Percentiles rank a stretch among this genome's conserved stretches.
These are phyloP conservation scores for Cadophora malorum DNA, from an alignment of 2,329 filamentous ascomycete genomes.

Conservation along the genomic window DNA sequence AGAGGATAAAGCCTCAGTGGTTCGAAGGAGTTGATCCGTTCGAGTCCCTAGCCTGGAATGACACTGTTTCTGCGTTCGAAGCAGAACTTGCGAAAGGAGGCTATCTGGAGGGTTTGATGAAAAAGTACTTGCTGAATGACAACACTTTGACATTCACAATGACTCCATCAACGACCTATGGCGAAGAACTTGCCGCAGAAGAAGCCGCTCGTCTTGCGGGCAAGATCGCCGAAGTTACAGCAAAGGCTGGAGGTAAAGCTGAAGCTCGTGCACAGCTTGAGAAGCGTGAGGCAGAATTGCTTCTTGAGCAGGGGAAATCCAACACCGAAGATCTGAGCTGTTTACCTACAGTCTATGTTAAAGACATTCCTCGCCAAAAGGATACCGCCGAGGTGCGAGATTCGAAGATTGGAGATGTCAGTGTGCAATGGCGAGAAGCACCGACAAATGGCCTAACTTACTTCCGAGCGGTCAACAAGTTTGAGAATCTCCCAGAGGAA, in stretches of 20 bases:
- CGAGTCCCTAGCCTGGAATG: constrained; percentile 89
- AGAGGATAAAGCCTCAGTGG: constrained; percentile 89
- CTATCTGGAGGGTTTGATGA: constrained; percentile 83
- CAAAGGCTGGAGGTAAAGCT: constrained; percentile 72
- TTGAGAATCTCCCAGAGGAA: constrained; percentile 83
- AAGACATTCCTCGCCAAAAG: constrained; percentile 83
- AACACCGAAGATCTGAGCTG: constrained; percentile 86
- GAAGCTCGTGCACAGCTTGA: constrained; percentile 76
- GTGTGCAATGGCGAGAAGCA: constrained; percentile 88
- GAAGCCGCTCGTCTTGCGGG: constrained; percentile 75
- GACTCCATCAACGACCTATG: constrained; percentile 80
- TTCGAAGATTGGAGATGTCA: constrained; percentile 67
- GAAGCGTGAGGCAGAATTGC: constrained; percentile 78
- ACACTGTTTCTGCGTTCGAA: constrained; percentile 85
- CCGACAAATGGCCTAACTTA: constrained; percentile 96
- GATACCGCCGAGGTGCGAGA: constrained; percentile 67
- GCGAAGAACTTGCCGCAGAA: constrained; percentile 74
- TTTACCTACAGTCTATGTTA: constrained; percentile 85
- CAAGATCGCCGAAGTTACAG: constrained; percentile 75
- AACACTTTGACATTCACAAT: constrained; percentile 92
- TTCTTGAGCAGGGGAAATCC: constrained; percentile 83
- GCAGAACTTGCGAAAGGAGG: constrained; percentile 73
- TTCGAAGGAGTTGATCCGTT: constrained; percentile 96
- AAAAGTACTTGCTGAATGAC: constrained; percentile 90
- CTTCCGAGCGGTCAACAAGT: constrained; percentile 84